phyloP scores from a whole-genome alignment of 179 eudicot genomes.

The Corrigiola litoralis region DNA sequence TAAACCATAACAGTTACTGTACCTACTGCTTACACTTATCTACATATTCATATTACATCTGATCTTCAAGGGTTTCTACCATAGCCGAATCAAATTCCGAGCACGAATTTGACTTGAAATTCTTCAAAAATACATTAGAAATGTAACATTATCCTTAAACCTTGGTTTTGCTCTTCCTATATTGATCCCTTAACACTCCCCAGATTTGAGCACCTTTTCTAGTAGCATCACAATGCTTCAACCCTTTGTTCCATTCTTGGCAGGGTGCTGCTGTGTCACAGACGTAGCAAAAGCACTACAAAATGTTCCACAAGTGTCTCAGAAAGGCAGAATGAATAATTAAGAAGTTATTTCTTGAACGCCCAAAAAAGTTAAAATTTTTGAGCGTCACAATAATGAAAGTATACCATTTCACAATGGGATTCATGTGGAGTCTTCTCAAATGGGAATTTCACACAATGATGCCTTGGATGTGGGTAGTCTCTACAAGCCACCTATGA shows the following conservation, averaged over 20 bases:
- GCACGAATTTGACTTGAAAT: conserved; percentile 12
- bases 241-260: conserved; percentile 22
- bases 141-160: background rate
- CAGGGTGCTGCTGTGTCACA: conserved; percentile 31
- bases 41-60: background rate
- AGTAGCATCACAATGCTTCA: conserved; percentile 27
- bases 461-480: conserved; percentile 34
- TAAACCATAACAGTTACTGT: too few relatives aligned
- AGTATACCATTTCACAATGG: conserved; percentile 29
- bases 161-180: background rate
- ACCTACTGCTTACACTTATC: background rate
- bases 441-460: conserved; percentile 29
- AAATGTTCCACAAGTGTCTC: background rate
- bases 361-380: too few relatives aligned
- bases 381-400: background rate
- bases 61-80: background rate
- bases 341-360: too few relatives aligned
- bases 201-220: background rate
- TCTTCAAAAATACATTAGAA: background rate
- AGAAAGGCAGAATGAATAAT: too few relatives aligned
- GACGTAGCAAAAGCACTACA: conserved; percentile 30
- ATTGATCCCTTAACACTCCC: background rate
- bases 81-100: conserved; percentile 11
- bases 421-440: conserved; percentile 28
- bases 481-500: conserved; percentile 31